Conservation (phyloP, 2,329 filamentous ascomycete genomes). For the Colletotrichum destructivum region DNA sequence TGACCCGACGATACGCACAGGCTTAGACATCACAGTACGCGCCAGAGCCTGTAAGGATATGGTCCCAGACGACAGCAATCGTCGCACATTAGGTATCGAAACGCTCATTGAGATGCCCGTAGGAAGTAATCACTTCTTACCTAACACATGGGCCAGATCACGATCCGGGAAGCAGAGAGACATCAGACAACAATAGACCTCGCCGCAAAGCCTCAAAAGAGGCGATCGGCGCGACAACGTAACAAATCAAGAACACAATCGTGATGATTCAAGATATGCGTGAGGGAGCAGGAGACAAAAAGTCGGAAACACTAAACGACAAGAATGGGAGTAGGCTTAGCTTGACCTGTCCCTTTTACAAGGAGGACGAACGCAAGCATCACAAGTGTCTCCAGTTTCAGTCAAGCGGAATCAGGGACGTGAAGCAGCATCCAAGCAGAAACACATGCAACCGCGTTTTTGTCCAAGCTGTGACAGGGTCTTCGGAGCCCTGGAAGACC, state of each 20-base stretch:
- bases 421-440: constrained; percentile 18
- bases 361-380: background rate
- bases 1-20: background rate
- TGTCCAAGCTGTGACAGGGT: background rate
- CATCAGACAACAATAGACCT: background rate
- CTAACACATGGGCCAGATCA: background rate
- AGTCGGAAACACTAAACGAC: background rate
- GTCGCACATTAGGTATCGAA: background rate
- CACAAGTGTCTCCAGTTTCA: background rate
- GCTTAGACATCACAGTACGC: background rate
- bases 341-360: constrained; percentile 16
- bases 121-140: background rate
- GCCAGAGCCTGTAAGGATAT: background rate
- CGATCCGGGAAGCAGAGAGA: background rate
- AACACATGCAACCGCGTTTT: background rate
- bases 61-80: background rate
- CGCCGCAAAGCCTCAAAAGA: background rate
- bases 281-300: background rate
- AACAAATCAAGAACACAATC: background rate
- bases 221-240: too few species aligned
- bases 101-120: background rate
- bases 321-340: background rate
- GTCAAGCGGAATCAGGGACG: constrained; percentile 2
- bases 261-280: background rate
- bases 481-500: background rate